Percentiles rank a stretch among this genome's conserved stretches.
phyloP scores from a whole-genome alignment of 768 basidiomycete genomes.

The Gloeophyllum trabeum region DNA sequence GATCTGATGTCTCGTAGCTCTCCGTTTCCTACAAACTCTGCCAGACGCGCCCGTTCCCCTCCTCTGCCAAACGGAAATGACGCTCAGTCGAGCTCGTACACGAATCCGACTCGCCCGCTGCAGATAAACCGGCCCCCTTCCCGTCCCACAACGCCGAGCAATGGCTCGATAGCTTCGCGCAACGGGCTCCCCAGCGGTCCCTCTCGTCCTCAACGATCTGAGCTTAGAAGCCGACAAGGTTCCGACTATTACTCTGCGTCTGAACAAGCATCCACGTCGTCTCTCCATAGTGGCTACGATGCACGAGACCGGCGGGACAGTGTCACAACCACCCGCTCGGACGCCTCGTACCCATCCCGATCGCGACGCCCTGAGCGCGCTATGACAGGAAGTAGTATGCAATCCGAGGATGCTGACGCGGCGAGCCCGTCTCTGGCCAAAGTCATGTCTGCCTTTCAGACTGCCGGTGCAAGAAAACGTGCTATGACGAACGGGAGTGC shows the following conservation, averaged over 20 bases:
- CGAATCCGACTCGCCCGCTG: conserved; percentile 36
- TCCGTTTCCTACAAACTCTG: conserved; percentile 15
- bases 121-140: conserved; percentile 49
- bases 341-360: conserved; percentile 23
- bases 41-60: conserved; percentile 35
- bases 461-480: conserved; percentile 47
- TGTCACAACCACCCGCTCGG: conserved; percentile 34
- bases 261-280: conserved; percentile 36
- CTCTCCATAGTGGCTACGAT: conserved; percentile 19
- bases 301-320: conserved; percentile 30
- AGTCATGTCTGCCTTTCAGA: conserved; percentile 62
- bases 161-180: conserved; percentile 11
- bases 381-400: conserved; percentile 3
- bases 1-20: background rate
- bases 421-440: conserved; percentile 26
- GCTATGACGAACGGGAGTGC: conserved; percentile 39
- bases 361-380: conserved; percentile 10
- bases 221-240: conserved; percentile 39
- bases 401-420: conserved; percentile 10
- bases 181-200: conserved; percentile 39
- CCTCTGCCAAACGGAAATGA: conserved; percentile 26
- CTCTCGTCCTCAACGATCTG: conserved; percentile 57
- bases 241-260: conserved; percentile 44
- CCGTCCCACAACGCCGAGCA: conserved; percentile 40
- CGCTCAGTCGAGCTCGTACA: conserved; percentile 22